Evolutionary conservation across 106 monocot species (phyloP).

Genomic region (Narthecium ossifragum): DNA sequence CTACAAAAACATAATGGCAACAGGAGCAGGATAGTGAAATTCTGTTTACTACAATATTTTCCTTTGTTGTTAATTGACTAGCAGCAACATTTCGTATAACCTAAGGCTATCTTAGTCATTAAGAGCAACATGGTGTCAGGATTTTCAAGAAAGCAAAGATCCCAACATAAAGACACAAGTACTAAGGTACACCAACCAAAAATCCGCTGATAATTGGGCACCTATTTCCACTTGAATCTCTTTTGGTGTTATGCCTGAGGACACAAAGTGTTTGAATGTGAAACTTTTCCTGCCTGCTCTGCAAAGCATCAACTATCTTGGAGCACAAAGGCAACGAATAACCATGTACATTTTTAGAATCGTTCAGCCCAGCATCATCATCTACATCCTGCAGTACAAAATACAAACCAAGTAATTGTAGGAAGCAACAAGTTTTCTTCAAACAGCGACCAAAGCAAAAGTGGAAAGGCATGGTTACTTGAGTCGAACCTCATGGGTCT

Average conservation of each 20-base stretch:
- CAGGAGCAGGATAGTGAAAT: neutral
- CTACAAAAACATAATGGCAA: neutral
- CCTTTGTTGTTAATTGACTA: neutral
- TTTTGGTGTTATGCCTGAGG: constrained; percentile 71
- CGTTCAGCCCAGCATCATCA: constrained; percentile 11
- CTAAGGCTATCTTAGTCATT: too few relatives aligned
- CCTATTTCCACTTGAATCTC: constrained; percentile 45
- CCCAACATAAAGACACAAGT: neutral
- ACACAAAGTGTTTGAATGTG: constrained; percentile 61
- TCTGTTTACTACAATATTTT: neutral
- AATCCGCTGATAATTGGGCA: constrained; percentile 64
- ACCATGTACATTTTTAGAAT: constrained; percentile 13
- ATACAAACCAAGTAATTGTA: neutral
- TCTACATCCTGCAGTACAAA: constrained; percentile 13
- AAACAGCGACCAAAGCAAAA: neutral
- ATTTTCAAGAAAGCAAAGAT: neutral
- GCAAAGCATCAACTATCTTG: constrained; percentile 59
- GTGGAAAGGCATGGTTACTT: neutral
- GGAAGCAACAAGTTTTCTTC: neutral
- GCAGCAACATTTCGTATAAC: too few relatives aligned
- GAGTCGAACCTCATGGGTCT: constrained; percentile 31
- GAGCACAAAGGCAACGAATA: constrained; percentile 70
- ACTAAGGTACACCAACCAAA: constrained; percentile 36
- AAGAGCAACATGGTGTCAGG: neutral
- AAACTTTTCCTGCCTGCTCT: constrained; percentile 46